Conservation (phyloP, 1,139 yeast genomes). For the Meyerozyma sp. region DNA sequence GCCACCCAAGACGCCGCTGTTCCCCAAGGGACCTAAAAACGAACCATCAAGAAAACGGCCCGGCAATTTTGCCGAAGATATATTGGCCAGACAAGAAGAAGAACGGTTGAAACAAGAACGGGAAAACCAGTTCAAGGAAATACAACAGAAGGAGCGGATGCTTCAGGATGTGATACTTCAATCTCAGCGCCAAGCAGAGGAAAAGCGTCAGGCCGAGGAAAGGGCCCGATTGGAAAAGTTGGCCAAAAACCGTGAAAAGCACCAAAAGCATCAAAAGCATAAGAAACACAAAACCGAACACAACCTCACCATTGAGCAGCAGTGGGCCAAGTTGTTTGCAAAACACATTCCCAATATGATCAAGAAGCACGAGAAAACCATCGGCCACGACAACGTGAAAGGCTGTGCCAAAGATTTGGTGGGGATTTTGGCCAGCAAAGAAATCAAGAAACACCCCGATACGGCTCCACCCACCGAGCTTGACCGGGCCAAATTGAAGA, state of each 20-base stretch:
- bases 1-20: constrained; percentile 9
- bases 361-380: constrained; percentile 56
- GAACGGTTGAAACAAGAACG: constrained; percentile 27
- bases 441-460: constrained; percentile 40
- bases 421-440: constrained; percentile 58
- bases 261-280: constrained; percentile 1
- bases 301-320: constrained; percentile 21
- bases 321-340: constrained; percentile 67
- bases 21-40: constrained; percentile 18
- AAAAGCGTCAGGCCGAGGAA: constrained; percentile 9
- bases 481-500: constrained; percentile 57
- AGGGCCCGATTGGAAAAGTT: constrained; percentile 7
- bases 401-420: constrained; percentile 77
- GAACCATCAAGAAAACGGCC: constrained; percentile 10
- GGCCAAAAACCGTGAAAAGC: constrained; percentile 8
- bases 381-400: constrained; percentile 72
- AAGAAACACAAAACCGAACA: neutral
- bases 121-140: constrained; percentile 27
- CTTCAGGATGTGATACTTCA: constrained; percentile 34
- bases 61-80: constrained; percentile 7
- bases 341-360: constrained; percentile 73
- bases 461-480: constrained; percentile 51
- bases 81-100: constrained; percentile 29
- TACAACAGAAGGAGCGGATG: constrained; percentile 27
- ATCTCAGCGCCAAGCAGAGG: constrained; percentile 18